Evolutionary conservation across 1,284 basidiomycete genomes (phyloP).

Genomic region (Leccinum subspadiceum): DNA sequence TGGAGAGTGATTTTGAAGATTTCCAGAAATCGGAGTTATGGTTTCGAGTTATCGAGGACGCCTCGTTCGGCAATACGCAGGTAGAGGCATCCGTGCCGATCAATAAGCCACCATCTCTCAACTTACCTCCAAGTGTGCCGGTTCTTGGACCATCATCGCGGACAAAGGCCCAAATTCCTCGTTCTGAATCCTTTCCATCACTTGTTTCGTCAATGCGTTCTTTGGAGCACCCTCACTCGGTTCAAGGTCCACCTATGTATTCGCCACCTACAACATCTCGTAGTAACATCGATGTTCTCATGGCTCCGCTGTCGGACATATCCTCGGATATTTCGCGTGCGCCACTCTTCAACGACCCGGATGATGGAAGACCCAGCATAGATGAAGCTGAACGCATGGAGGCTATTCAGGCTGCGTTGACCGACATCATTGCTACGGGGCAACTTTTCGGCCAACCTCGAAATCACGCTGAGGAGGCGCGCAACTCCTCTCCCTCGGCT

Average conservation of each 20-base stretch:
- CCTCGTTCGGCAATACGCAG: conserved; percentile 43
- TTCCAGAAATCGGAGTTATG: conserved; percentile 88
- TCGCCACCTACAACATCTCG: conserved; percentile 38
- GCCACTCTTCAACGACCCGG: conserved; percentile 78
- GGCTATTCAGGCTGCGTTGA: conserved; percentile 91
- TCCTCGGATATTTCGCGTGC: conserved; percentile 57
- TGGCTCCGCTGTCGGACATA: conserved; percentile 61
- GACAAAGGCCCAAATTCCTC: conserved; percentile 27
- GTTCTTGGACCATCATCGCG: conserved; percentile 19
- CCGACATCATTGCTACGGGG: conserved; percentile 89
- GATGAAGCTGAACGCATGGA: conserved; percentile 82
- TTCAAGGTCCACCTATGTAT: conserved; percentile 18
- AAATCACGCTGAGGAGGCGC: conserved; percentile 11
- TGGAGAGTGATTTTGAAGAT: conserved; percentile 89
- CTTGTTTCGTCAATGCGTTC: conserved; percentile 25
- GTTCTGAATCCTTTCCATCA: conserved; percentile 42
- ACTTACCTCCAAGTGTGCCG: conserved; percentile 15
- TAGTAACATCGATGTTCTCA: conserved; percentile 71
- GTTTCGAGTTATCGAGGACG: conserved; percentile 83
- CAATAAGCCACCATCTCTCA: conserved; percentile 26
- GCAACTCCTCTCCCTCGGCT: conserved; percentile 4
- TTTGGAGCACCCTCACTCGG: conserved; percentile 7
- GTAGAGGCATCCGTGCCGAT: conserved; percentile 22
- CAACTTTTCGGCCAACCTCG: conserved; percentile 38
- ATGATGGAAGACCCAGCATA: conserved; percentile 58